Evolutionary conservation across 768 basidiomycete species (phyloP), one percentile per base, ranked within the genome.

Genomic region (Pulveroboletus sp.): DNA sequence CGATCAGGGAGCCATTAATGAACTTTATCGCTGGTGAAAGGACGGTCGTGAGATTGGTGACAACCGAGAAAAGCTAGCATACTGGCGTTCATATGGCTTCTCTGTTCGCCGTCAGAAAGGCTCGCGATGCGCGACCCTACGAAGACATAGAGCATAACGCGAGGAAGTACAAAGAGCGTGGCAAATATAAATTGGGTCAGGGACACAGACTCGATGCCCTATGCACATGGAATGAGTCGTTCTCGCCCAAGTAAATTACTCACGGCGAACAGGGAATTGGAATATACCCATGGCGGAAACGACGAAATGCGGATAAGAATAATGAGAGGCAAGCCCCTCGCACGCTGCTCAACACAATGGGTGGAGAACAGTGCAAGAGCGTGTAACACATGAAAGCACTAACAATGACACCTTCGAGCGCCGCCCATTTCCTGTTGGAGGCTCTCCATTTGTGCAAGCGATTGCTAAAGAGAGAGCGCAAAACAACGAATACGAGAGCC

Each of bases 201-300:
- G 5, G 80, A 71, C 13, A 93, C 89, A 6, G 85, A 70, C 63
- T 82, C 76, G 47, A 93, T 88, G 30, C 85, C 86, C 79, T 89
- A 49, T 35, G 47, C 47, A 32, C 46, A 11, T 39, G 47, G n/a
- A 32, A n/a, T 10, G 13, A 33, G 47, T 9, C 39, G 51, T 8
- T 47, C 46, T 32, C 32, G 42, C 32, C 14, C 32, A 47, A 24
- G 8, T 24, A 13, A 42, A 44, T 53, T 32, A 73, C 83, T 69
- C 57, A 86, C 86, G 21, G 87, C 82, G 59, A 89, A 89, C 17
- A 93, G 71, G 0, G 83, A 72, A 51, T 90, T 92, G n/a, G 84
- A 81, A 60, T 91, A 93, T 0, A 86, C 85, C 86, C 89, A 92
- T 3, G 91, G 89, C 40, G 89, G 89, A 64, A 93, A 80, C 5